Percentiles rank a stretch among this genome's conserved stretches.
These are phyloP conservation scores for Pelargonium australe DNA, from an alignment of 441 rosid species.

Conservation along the genomic window DNA sequence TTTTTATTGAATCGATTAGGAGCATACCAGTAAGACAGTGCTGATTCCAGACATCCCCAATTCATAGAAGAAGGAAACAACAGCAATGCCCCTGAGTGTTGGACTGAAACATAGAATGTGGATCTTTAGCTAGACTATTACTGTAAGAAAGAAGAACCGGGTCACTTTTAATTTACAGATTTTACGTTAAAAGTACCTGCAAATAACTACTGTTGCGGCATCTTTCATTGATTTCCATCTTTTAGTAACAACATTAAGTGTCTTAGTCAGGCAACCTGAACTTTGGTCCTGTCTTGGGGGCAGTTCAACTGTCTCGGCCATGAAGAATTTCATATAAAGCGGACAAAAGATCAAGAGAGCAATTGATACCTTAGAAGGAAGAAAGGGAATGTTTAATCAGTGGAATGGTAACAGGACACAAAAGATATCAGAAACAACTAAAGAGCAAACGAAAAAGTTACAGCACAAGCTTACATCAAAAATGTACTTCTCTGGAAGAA, in stretches of 20 bases:
- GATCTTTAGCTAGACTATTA: slow-evolving; percentile 8
- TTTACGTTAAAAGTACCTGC: slow-evolving; percentile 30
- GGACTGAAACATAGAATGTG: slow-evolving; percentile 30
- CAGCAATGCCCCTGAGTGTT: slow-evolving; percentile 40
- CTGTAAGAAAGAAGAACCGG: neutral
- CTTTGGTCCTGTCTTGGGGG: slow-evolving; percentile 28
- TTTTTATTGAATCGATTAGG: neutral
- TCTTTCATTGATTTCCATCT: slow-evolving; percentile 42
- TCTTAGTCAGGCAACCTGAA: slow-evolving; percentile 24
- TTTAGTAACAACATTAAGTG: slow-evolving; percentile 20
- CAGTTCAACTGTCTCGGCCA: slow-evolving; percentile 34
- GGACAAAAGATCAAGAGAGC: slow-evolving; percentile 37
- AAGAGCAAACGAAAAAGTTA: slow-evolving; percentile 1
- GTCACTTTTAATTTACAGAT: neutral
- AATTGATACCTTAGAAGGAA: slow-evolving; percentile 36
- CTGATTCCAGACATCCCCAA: slow-evolving; percentile 54
- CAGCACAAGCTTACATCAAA: slow-evolving; percentile 31
- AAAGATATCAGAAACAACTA: slow-evolving; percentile 2
- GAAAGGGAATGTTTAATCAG: neutral
- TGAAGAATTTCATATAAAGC: slow-evolving; percentile 38
- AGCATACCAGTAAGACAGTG: slow-evolving; percentile 38
- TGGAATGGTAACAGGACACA: neutral
- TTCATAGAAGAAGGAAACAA: slow-evolving; percentile 49
- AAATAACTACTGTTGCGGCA: slow-evolving; percentile 35
- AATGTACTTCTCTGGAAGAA: slow-evolving; percentile 45